These are phyloP conservation scores for Metschnikowia santaceciliae DNA, from an alignment of 805 yeast genomes.

Conservation along the genomic window DNA sequence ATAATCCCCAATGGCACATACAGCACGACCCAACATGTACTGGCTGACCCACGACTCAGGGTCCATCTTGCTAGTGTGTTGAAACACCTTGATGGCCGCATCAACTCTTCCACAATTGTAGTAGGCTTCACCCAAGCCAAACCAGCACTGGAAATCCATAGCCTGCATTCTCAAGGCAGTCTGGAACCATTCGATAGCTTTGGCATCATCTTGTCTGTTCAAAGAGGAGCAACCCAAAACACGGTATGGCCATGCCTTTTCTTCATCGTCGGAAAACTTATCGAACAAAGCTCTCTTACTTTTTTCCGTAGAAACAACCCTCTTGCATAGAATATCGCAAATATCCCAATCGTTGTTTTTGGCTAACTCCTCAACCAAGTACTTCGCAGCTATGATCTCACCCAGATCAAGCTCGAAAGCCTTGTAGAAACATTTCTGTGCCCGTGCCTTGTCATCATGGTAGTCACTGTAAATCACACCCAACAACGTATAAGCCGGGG, in stretches of 20 bases:
- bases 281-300: conserved; percentile 46
- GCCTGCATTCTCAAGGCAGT: conserved; percentile 69
- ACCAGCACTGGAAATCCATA: conserved; percentile 77
- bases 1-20: conserved; percentile 61
- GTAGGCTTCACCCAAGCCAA: conserved; percentile 97
- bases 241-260: conserved; percentile 80
- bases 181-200: conserved; percentile 88
- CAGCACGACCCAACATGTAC: conserved; percentile 65
- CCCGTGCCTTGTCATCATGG: conserved; percentile 58
- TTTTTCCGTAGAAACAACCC: conserved; percentile 61
- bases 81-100: conserved; percentile 81
- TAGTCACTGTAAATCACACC: conserved; percentile 67
- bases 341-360: conserved; percentile 73
- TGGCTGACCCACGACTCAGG: conserved; percentile 56
- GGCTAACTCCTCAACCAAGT: conserved; percentile 68
- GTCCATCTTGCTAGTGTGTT: conserved; percentile 54
- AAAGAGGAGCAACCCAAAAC: conserved; percentile 77
- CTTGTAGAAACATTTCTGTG: conserved; percentile 80
- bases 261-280: conserved; percentile 26
- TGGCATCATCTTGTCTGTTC: conserved; percentile 65
- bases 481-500: conserved; percentile 77
- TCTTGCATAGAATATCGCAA: conserved; percentile 67
- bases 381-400: conserved; percentile 70
- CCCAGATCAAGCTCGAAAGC: conserved; percentile 85
- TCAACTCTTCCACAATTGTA: conserved; percentile 77